Percentiles rank a stretch among this genome's conserved stretches.
Evolutionary conservation across 148 eudicot species (phyloP).

Genomic region (Agrostemma githago): DNA sequence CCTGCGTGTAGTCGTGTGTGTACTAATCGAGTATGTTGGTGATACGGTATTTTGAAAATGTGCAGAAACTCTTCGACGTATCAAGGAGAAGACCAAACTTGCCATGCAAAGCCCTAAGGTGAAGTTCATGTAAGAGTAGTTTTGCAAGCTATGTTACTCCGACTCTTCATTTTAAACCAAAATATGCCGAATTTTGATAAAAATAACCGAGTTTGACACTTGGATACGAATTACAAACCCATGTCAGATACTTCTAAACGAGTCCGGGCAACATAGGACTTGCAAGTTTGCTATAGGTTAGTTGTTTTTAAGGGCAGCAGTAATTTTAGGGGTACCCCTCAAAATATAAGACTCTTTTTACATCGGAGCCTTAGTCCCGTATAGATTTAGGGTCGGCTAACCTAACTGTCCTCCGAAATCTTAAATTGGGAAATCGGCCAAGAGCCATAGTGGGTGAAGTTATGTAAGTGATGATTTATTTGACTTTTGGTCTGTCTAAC

Average conservation of each 20-base stretch:
- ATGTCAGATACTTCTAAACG: too few relatives aligned
- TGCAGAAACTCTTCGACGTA: slow-evolving; percentile 74
- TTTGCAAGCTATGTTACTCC: too few relatives aligned
- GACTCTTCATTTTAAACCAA: too few relatives aligned
- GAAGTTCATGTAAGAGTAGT: slow-evolving; percentile 76
- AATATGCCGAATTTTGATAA: too few relatives aligned
- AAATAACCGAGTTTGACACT: too few relatives aligned
- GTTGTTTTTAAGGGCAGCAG: slow-evolving; percentile 12
- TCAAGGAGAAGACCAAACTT: slow-evolving; percentile 78
- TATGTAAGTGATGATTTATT: slow-evolving; percentile 3
- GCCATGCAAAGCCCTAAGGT: slow-evolving; percentile 99
- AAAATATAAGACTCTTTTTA: too few relatives aligned
- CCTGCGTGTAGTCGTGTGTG: background rate
- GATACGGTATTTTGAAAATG: slow-evolving; percentile 9
- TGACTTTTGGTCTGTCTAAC: slow-evolving; percentile 4
- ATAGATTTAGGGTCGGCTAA: too few relatives aligned
- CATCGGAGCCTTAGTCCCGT: background rate
- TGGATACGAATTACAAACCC: too few relatives aligned
- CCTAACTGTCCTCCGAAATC: background rate
- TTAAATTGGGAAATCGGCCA: background rate
- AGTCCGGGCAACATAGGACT: too few relatives aligned
- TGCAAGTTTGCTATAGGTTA: slow-evolving; percentile 7
- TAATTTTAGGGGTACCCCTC: background rate
- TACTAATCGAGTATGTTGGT: background rate
- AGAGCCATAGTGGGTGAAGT: background rate